Evolutionary conservation across 83 land plant genomes (phyloP).

Genomic region (Picea mariana): DNA sequence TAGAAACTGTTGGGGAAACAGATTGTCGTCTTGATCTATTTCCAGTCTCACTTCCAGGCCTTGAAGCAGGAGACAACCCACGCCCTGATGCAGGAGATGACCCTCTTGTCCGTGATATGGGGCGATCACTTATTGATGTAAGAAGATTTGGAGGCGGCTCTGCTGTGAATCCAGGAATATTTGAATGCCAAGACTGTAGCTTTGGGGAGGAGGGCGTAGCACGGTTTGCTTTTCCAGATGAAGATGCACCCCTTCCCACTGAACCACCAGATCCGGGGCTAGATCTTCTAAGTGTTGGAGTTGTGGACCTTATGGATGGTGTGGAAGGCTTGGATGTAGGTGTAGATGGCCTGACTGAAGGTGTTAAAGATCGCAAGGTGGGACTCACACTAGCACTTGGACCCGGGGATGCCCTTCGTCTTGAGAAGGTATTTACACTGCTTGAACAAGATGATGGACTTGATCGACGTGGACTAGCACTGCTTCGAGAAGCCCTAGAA

Average conservation of each 20-base stretch:
- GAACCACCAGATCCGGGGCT: slow-evolving; percentile 38
- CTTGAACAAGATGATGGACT: slow-evolving; percentile 53
- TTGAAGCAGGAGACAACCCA: slow-evolving; percentile 63
- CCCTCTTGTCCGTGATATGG: slow-evolving; percentile 54
- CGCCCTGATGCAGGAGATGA: slow-evolving; percentile 29
- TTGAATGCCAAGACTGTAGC: slow-evolving; percentile 61
- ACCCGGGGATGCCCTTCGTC: slow-evolving; percentile 52
- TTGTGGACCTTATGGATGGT: slow-evolving; percentile 44
- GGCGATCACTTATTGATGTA: slow-evolving; percentile 60
- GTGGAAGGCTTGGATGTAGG: slow-evolving; percentile 50
- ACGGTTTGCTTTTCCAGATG: slow-evolving; percentile 44
- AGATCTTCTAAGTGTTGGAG: slow-evolving; percentile 58
- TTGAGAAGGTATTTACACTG: slow-evolving; percentile 22
- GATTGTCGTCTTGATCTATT: slow-evolving; percentile 26
- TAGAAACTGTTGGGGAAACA: slow-evolving; percentile 66
- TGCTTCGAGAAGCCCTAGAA: slow-evolving; percentile 50
- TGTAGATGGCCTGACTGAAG: slow-evolving; percentile 50
- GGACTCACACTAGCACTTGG: slow-evolving; percentile 47
- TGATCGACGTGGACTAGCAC: slow-evolving; percentile 60
- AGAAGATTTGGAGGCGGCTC: slow-evolving; percentile 76
- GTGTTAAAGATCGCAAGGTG: slow-evolving; percentile 26
- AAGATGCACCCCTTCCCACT: slow-evolving; percentile 38
- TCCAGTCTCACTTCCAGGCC: slow-evolving; percentile 43
- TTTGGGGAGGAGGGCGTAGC: slow-evolving; percentile 73
- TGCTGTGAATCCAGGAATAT: slow-evolving; percentile 56